These are phyloP conservation scores for Nicotiana knightiana DNA, from an alignment of 257 asterid genomes.

Conservation along the genomic window DNA sequence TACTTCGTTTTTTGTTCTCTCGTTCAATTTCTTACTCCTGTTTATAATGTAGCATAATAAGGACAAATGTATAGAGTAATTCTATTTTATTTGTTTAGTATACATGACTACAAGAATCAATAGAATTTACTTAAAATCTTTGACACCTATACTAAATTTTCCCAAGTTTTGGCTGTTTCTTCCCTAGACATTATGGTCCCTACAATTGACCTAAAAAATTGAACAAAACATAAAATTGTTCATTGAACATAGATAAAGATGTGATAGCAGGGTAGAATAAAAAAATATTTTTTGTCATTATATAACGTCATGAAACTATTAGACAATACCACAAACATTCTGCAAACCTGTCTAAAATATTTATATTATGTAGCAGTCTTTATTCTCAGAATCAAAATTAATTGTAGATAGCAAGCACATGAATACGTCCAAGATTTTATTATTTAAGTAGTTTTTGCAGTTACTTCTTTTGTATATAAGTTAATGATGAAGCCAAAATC, in stretches of 20 bases:
- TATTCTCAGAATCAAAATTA: not conserved
- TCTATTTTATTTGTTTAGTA: not conserved
- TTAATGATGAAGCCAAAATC: not conserved
- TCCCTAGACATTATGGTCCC: not conserved
- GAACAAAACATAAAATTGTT: not conserved
- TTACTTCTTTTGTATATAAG: not conserved
- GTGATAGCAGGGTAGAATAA: not conserved
- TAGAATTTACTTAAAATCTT: not conserved
- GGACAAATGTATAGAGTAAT: not conserved
- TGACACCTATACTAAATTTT: not conserved
- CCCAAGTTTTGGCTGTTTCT: not conserved
- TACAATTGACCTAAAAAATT: not conserved
- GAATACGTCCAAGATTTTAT: constrained; percentile 2
- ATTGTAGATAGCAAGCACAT: constrained; percentile 5
- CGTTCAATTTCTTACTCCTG: not conserved
- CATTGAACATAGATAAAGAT: constrained; percentile 6
- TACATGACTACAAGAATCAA: not conserved
- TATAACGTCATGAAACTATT: not conserved
- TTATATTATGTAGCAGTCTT: not conserved
- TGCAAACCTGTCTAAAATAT: not conserved
- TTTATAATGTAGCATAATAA: not conserved
- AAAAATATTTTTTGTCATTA: not conserved
- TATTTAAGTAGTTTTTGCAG: not conserved
- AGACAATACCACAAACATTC: constrained; percentile 3
- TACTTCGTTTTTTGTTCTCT: not conserved